These are phyloP conservation scores for Xylariaceae sp. DNA, from an alignment of 2,329 filamentous ascomycete genomes.

Conservation along the genomic window DNA sequence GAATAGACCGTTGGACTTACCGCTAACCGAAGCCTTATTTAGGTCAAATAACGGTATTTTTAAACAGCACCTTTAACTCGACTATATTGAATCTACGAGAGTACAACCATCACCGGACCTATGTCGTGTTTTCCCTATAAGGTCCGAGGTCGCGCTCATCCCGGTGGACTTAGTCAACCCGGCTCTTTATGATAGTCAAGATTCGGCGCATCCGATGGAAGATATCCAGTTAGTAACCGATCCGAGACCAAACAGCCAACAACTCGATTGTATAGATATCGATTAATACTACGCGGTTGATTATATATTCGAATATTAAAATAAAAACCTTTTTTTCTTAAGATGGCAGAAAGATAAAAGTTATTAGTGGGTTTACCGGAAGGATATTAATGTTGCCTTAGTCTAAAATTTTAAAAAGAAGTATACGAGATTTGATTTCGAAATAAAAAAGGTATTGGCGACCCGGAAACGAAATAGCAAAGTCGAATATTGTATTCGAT, in stretches of 20 bases:
- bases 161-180: neutral
- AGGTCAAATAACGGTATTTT: too few relatives aligned
- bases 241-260: neutral
- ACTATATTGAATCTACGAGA: neutral
- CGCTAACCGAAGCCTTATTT: too few relatives aligned
- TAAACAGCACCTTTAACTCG: neutral
- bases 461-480: too few relatives aligned
- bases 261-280: constrained; percentile 3
- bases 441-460: too few relatives aligned
- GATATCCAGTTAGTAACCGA: constrained; percentile 1
- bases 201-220: constrained; percentile 2
- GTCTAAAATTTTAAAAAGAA: too few relatives aligned
- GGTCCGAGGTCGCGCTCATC: neutral
- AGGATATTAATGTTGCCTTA: too few relatives aligned
- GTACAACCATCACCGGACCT: neutral
- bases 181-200: constrained; percentile 1
- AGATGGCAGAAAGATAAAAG: too few relatives aligned
- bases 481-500: too few relatives aligned
- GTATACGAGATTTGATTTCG: too few relatives aligned
- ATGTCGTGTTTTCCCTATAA: constrained; percentile 6
- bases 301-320: constrained; percentile 3
- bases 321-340: constrained; percentile 8
- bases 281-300: constrained; percentile 3
- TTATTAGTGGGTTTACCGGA: too few relatives aligned
- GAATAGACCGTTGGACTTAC: too few relatives aligned